Evolutionary conservation across 441 rosid species (phyloP), one percentile per base, ranked within the genome.

Genomic region (Lepidium campestre): DNA sequence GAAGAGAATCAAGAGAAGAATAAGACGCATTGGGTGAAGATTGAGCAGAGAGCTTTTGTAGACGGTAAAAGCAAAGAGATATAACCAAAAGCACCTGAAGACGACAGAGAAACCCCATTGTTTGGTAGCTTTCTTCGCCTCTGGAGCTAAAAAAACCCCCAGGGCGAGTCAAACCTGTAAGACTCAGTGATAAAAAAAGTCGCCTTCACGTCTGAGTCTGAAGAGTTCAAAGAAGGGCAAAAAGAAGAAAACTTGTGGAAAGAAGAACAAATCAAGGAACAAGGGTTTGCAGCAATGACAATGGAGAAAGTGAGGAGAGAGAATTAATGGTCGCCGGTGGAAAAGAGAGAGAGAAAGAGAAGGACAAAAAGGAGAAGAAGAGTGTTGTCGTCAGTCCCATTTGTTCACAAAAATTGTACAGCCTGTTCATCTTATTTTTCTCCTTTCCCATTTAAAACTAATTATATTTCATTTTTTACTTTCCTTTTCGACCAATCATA

Each of bases 1-100:
- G 99, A 67, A 90, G 84, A 27, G 67, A 68, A 75, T 95, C 95
- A 10, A 92, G 95, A 65, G 85, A 83, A 4, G 75, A 68, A 0
- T 90, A 74, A 9, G 61, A 42, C 7, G 80, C 81, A 80, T 77
- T 41, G 57, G 49, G 70, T 10, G 19, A 15, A 61, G 78, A 68
- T 8, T 62, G 74, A 68, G 66, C 65, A 54, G 77, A 73, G 45
- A 67, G 57, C 7, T 37, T 44, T 5, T 40, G 61, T 2, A 62
- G 41, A 48, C 11, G 57, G 39, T 0, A 3, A 25, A 57, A 71
- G 41, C 8, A 59, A 4, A 67, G 19, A 7, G 23, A 74, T 36
- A 74, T 58, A 56, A 74, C 34, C 7, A 68, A 13, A 74, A 68
- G 47, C 44, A 67, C 31, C 19, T 73, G 68, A 47, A 67, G 54